Base-by-base conservation (phyloP, 805 yeast species). In the Schwanniomyces sp. region DNA sequence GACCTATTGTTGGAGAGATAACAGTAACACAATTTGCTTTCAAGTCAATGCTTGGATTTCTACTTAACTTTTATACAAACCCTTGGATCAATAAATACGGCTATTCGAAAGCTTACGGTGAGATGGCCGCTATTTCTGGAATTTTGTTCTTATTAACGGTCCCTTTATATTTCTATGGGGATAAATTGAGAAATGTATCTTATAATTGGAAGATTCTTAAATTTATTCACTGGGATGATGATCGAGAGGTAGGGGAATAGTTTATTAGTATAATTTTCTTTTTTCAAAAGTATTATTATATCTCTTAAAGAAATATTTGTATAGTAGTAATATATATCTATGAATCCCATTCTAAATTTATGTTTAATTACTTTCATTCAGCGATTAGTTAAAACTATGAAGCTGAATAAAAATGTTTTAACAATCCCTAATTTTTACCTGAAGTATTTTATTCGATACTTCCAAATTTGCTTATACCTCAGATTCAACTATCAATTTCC, bases 121-220 rank as follows among this genome's bases (percentile, higher is more conserved):
- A 37, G 11, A 37, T 37, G 40, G 40, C 40, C 4, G 27, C 40
- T 25, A 37, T 37, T 4, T 37, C 40, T 18, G 40, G 40, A 16
- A 37, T 37, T 18, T 37, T 37, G 16, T 37, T 37, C 16, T 37
- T 37, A 25, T 25, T 37, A 7, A 37, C 40, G 7, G 18, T 37
- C 18, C 40, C 27, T 17, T 12, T 37, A 21, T 37, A 37, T 25
- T 37, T 37, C 18, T 18, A 25, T 11, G 26, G 40, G 5, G 28
- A 37, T 21, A 16, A 12, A 36, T 9, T 36, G 10, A 36, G 21
- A 14, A 21, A 36, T 18, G 10, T 6, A 9, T 18, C 39, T 36
- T 21, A 34, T 21, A 10, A 34, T 17, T 34, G 39, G 39, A 34
- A 34, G 18, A 17, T 34, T 9, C 25, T 34, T 17, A 34, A 21